Base-by-base conservation (phyloP, 2,329 filamentous ascomycete species). In the Arachnopeziza araneosa region DNA sequence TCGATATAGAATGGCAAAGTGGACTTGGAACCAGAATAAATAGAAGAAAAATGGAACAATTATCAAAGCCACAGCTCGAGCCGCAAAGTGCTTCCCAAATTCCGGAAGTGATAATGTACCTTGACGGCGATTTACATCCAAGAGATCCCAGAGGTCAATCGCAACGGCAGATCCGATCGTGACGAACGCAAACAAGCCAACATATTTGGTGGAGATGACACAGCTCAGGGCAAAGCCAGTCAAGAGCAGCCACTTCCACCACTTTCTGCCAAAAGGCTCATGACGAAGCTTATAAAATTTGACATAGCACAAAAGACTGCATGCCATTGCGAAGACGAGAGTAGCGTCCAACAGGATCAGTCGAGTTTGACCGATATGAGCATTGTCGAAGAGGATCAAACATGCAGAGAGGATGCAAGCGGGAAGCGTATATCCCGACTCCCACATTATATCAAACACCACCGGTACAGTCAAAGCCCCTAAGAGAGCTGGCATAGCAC, bases 11-110 rank as follows among this genome's bases (percentile, higher is more conserved):
- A 99, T 91, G 52, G 91, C 83, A 75, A 99, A 99, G 78, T 99
- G 95, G 30, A 99, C 93, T 81, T 99, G 95, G 87, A 99, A 99
- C 95, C 95, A 99, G 82, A 99, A 98, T 53, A 99, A 84, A 76
- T 99, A 99, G 77, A 99, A 96, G 71, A 98, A 81, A 81, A 99
- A 97, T 17, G 95, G 95, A 67, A 98, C 84, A 67, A 96, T 74
- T 68, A 98, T 91, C 59, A 99, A 80, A 17, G 90, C 93, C 65
- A 96, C 79, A n/a, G 87, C 84, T 56, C 95, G 90, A 64, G 95
- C 95, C 49, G 79, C 83, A 73, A 99, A 96, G 77, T 99, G 95
- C 78, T 96, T 93, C 66, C 81, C 84, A 73, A 97, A 98, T 50
- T 90, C 82, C 54, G 84, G 79, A 68, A 99, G 80, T 68, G 80